These are phyloP conservation scores for Bipolaris bicolor DNA, from an alignment of 2,329 filamentous ascomycete genomes.

Conservation along the genomic window DNA sequence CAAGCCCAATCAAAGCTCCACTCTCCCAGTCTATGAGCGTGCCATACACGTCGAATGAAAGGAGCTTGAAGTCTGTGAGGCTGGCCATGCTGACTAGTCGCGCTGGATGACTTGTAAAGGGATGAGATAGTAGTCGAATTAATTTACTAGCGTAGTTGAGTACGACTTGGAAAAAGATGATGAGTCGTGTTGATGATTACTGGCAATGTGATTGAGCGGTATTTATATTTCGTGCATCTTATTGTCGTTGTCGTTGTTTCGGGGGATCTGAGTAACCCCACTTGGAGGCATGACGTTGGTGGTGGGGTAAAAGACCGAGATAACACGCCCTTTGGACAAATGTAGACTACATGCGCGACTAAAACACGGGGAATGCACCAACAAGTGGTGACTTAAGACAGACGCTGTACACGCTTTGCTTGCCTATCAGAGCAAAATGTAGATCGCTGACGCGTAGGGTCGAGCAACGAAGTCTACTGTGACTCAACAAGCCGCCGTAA, in stretches of 20 bases:
- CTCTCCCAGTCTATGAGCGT: constrained; percentile 80
- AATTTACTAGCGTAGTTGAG: neutral
- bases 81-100: constrained; percentile 33
- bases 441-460: neutral
- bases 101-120: neutral
- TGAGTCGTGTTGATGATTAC: neutral
- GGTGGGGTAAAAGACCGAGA: constrained; percentile 4
- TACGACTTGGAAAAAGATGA: neutral
- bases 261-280: constrained; percentile 14
- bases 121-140: neutral
- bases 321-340: constrained; percentile 22
- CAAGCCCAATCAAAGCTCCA: constrained; percentile 65
- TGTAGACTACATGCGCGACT: constrained; percentile 1
- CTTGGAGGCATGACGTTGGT: constrained; percentile 21
- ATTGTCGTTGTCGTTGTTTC: neutral
- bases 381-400: neutral
- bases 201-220: neutral
- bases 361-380: neutral
- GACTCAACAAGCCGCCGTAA: neutral
- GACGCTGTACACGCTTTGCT: constrained; percentile 9
- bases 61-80: constrained; percentile 55
- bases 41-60: constrained; percentile 81
- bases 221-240: neutral
- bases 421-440: neutral
- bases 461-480: neutral